These are phyloP conservation scores for Hypoxylon subgilvum DNA, from an alignment of 495 filamentous ascomycete species.

Conservation along the genomic window DNA sequence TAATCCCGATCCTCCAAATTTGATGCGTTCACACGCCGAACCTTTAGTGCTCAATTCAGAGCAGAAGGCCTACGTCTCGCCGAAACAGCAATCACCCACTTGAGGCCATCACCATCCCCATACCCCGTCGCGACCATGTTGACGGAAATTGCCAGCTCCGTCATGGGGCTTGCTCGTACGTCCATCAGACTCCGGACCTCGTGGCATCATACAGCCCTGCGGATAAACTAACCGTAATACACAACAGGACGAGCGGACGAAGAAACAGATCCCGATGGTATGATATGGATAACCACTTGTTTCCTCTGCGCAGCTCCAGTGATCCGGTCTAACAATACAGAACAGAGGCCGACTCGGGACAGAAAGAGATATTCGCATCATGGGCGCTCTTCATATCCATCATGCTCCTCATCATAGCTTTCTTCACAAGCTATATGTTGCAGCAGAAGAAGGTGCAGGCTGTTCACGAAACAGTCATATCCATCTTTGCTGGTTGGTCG, in stretches of 20 bases:
- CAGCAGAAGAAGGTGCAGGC: slow-evolving; percentile 95
- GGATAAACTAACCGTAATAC: slow-evolving; percentile 31
- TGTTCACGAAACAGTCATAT: slow-evolving; percentile 96
- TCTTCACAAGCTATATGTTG: slow-evolving; percentile 95
- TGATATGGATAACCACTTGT: slow-evolving; percentile 13
- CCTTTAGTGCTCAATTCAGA: slow-evolving; percentile 29
- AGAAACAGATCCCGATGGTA: slow-evolving; percentile 60
- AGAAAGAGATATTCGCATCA: slow-evolving; percentile 92
- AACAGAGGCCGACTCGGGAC: slow-evolving; percentile 54
- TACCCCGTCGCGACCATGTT: slow-evolving; percentile 37
- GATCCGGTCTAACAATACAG: slow-evolving; percentile 31
- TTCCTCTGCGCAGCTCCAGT: slow-evolving; percentile 15
- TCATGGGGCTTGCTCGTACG: slow-evolving; percentile 52
- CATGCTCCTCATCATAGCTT: slow-evolving; percentile 85
- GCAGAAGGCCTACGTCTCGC: slow-evolving; percentile 26
- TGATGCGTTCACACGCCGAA: slow-evolving; percentile 37
- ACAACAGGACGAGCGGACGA: slow-evolving; percentile 54
- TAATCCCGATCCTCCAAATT: not conserved
- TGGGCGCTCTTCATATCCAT: slow-evolving; percentile 98
- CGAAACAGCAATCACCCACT: slow-evolving; percentile 22
- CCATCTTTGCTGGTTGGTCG: slow-evolving; percentile 89
- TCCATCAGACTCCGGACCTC: not conserved
- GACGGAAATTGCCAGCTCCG: slow-evolving; percentile 47
- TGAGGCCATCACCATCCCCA: slow-evolving; percentile 14
- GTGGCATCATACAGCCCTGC: not conserved